These are phyloP conservation scores for Hysterangium stoloniferum DNA, from an alignment of 768 basidiomycete species.

Conservation along the genomic window DNA sequence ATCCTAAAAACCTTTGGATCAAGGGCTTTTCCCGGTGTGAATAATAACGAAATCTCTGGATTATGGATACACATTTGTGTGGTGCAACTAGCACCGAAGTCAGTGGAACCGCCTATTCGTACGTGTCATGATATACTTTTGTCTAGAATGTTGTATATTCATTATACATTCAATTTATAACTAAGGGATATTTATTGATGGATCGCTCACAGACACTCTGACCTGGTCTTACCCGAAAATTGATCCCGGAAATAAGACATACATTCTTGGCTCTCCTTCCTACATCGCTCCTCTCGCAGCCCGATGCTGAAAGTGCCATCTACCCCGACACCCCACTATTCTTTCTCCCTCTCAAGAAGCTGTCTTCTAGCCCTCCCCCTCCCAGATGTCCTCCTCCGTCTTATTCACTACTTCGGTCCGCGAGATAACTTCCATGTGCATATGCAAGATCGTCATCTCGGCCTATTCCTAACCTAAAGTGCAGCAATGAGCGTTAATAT, in stretches of 20 bases:
- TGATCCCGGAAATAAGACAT: constrained; percentile 34
- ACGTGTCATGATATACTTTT: constrained; percentile 11
- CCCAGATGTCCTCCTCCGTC: constrained; percentile 56
- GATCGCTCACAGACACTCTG: constrained; percentile 53
- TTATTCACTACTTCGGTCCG: constrained; percentile 78
- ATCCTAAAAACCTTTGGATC: too few species aligned
- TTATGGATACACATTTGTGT: constrained; percentile 71
- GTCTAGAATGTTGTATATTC: constrained; percentile 4
- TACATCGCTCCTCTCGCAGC: neutral
- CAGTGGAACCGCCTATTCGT: constrained; percentile 55
- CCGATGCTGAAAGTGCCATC: too few species aligned
- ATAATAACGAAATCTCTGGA: too few species aligned
- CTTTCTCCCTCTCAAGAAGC: too few species aligned
- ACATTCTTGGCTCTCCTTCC: constrained; percentile 40
- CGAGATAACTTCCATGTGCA: constrained; percentile 66
- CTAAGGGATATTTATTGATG: constrained; percentile 72
- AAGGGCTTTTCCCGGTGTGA: too few species aligned
- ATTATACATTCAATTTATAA: constrained; percentile 21
- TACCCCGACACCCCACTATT: too few species aligned
- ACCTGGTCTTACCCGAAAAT: constrained; percentile 57
- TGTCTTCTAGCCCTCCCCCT: constrained; percentile 12
- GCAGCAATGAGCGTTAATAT: constrained; percentile 80
- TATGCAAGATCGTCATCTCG: constrained; percentile 64
- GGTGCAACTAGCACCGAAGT: constrained; percentile 54
- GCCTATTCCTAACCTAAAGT: constrained; percentile 78